These are phyloP conservation scores for Talaromyces sp. DNA, from an alignment of 2,329 filamentous ascomycete species.

Conservation along the genomic window DNA sequence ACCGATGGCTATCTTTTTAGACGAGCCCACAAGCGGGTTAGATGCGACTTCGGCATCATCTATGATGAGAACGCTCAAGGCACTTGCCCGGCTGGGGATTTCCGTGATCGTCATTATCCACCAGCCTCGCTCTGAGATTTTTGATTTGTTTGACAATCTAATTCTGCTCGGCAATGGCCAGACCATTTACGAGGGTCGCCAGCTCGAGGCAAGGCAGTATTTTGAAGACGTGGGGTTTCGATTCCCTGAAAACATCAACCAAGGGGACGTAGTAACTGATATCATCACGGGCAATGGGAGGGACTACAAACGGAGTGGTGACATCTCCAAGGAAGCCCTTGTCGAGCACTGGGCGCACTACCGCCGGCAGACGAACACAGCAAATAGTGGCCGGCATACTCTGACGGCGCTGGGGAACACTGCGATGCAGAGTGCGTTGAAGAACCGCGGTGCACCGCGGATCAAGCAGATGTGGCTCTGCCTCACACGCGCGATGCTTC, in stretches of 20 bases:
- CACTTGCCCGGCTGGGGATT: constrained; percentile 51
- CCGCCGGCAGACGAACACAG: not conserved
- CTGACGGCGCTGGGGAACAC: constrained; percentile 13
- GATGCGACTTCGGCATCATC: constrained; percentile 54
- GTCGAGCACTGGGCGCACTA: constrained; percentile 1
- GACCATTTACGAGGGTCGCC: constrained; percentile 49
- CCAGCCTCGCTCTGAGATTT: constrained; percentile 55
- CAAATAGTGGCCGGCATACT: constrained; percentile 1
- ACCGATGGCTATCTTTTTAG: constrained; percentile 52
- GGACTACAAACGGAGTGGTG: constrained; percentile 4
- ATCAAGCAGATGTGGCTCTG: constrained; percentile 50
- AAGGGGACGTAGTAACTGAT: constrained; percentile 56
- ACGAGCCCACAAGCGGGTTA: constrained; percentile 51
- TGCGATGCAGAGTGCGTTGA: constrained; percentile 43
- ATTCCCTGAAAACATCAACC: constrained; percentile 48
- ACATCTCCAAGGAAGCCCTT: constrained; percentile 5
- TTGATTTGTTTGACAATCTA: constrained; percentile 53
- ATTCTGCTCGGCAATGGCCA: constrained; percentile 53
- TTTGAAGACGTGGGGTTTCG: constrained; percentile 51
- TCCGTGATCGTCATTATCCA: constrained; percentile 57
- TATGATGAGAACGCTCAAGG: constrained; percentile 52
- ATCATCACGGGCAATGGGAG: constrained; percentile 42
- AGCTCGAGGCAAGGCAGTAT: constrained; percentile 41
- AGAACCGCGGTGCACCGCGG: constrained; percentile 45
- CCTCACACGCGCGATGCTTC: constrained; percentile 48